Conservation (phyloP, 2,329 filamentous ascomycete genomes). For the Xylaria multiplex region DNA sequence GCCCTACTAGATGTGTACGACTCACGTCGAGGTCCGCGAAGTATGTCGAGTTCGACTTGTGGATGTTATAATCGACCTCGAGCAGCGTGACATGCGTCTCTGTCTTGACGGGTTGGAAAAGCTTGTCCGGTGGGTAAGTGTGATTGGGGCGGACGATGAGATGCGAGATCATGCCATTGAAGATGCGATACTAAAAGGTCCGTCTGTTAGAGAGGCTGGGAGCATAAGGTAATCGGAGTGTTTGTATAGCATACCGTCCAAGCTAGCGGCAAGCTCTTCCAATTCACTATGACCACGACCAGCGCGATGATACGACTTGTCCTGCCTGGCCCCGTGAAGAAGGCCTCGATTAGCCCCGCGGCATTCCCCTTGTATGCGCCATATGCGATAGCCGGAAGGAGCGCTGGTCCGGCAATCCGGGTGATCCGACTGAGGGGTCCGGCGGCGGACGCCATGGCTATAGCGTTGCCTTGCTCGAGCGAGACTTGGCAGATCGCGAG, state of each 20-base stretch:
- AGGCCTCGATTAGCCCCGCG: conserved; percentile 52
- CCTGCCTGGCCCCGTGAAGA: conserved; percentile 65
- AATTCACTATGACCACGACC: conserved; percentile 69
- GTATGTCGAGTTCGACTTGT: conserved; percentile 87
- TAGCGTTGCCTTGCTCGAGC: conserved; percentile 21
- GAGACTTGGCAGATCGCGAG: conserved; percentile 19
- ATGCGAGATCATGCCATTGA: conserved; percentile 66
- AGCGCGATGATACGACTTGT: conserved; percentile 64
- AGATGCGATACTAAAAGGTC: conserved; percentile 62
- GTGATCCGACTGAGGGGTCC: conserved; percentile 38
- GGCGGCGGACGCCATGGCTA: conserved; percentile 45
- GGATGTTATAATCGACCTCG: conserved; percentile 87
- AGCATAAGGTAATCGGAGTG: neutral
- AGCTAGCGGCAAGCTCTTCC: conserved; percentile 77
- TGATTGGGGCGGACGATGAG: conserved; percentile 60
- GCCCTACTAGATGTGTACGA: conserved; percentile 81
- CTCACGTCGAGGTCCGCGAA: conserved; percentile 87
- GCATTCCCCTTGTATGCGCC: conserved; percentile 59
- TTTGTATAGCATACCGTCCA: conserved; percentile 73
- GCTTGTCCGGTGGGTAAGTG: conserved; percentile 66
- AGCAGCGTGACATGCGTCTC: conserved; percentile 73
- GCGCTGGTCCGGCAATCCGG: conserved; percentile 50
- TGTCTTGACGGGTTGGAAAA: conserved; percentile 78
- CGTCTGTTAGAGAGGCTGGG: neutral
- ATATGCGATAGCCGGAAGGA: conserved; percentile 60